Percentiles rank a stretch among this genome's conserved stretches.
These are phyloP conservation scores for Emmonsiellopsis sp. DNA, from an alignment of 2,329 filamentous ascomycete species.

Conservation along the genomic window DNA sequence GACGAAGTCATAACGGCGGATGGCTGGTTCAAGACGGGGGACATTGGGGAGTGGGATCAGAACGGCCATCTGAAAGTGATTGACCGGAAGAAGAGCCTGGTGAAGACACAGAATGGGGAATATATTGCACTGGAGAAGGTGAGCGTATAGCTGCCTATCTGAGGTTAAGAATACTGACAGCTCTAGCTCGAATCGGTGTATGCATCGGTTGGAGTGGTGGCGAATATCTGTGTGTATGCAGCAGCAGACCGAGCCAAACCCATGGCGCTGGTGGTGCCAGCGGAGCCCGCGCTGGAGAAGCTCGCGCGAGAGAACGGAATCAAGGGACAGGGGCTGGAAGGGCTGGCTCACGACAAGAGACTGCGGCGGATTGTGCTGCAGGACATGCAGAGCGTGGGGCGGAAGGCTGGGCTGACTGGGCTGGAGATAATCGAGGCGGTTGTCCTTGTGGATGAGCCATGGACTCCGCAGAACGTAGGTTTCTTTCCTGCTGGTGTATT, in stretches of 20 bases:
- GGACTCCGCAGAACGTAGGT: constrained; percentile 46
- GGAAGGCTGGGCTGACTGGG: constrained; percentile 24
- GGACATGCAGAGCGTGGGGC: constrained; percentile 27
- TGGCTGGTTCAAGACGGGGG: constrained; percentile 95
- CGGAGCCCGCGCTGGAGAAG: constrained; percentile 52
- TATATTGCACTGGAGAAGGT: constrained; percentile 88
- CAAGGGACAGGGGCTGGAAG: constrained; percentile 21
- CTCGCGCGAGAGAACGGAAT: constrained; percentile 45
- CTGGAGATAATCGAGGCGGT: constrained; percentile 34
- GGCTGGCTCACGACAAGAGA: constrained; percentile 26
- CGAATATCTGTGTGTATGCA: constrained; percentile 48
- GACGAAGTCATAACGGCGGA: constrained; percentile 66
- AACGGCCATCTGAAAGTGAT: constrained; percentile 78
- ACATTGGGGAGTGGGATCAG: constrained; percentile 80
- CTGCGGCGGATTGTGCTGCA: constrained; percentile 29
- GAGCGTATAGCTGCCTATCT: neutral
- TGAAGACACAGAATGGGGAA: constrained; percentile 91
- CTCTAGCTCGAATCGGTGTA: constrained; percentile 76
- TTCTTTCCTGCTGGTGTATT: neutral
- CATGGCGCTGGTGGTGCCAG: constrained; percentile 50
- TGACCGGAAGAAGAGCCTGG: constrained; percentile 95
- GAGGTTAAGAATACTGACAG: neutral
- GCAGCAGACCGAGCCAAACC: constrained; percentile 42
- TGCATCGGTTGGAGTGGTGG: constrained; percentile 41
- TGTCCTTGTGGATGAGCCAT: constrained; percentile 34